Percentiles rank a stretch among this genome's conserved stretches.
These are phyloP conservation scores for Panicum hallii DNA, from an alignment of 202 grass and related monocot species.

Conservation along the genomic window DNA sequence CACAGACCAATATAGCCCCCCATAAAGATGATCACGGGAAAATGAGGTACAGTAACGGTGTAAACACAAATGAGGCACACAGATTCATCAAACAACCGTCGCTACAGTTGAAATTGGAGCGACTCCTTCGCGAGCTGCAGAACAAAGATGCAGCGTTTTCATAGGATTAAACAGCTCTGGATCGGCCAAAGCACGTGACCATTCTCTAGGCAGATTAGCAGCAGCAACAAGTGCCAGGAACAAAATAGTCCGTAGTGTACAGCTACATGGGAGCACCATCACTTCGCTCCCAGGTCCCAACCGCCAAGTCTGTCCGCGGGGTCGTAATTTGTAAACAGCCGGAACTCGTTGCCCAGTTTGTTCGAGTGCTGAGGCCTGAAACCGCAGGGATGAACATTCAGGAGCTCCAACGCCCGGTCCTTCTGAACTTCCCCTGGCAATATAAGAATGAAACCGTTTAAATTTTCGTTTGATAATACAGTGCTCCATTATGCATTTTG, in stretches of 20 bases:
- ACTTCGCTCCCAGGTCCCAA: slow-evolving; percentile 76
- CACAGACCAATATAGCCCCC: not conserved
- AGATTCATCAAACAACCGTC: not conserved
- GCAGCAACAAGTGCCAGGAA: not conserved
- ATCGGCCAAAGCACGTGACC: not conserved
- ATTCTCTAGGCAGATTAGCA: not conserved
- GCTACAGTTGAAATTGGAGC: not conserved
- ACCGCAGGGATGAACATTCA: slow-evolving; percentile 66
- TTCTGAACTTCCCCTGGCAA: slow-evolving; percentile 79
- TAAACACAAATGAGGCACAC: not conserved
- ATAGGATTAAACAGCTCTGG: not conserved
- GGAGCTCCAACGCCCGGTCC: slow-evolving; percentile 66
- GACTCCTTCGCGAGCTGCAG: not conserved
- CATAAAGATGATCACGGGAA: not conserved
- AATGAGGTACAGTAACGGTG: not conserved
- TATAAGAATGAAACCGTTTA: not conserved
- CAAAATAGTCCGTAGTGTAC: not conserved
- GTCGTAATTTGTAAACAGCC: slow-evolving; percentile 78
- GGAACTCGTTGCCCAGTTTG: slow-evolving; percentile 89
- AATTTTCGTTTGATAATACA: not conserved
- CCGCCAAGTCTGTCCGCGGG: slow-evolving; percentile 64
- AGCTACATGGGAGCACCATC: not conserved
- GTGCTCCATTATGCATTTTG: not conserved
- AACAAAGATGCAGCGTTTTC: not conserved
- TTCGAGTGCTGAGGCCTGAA: slow-evolving; percentile 83